Base-by-base conservation (phyloP, 495 filamentous ascomycete genomes). In the Aspergillus mulundensis region DNA sequence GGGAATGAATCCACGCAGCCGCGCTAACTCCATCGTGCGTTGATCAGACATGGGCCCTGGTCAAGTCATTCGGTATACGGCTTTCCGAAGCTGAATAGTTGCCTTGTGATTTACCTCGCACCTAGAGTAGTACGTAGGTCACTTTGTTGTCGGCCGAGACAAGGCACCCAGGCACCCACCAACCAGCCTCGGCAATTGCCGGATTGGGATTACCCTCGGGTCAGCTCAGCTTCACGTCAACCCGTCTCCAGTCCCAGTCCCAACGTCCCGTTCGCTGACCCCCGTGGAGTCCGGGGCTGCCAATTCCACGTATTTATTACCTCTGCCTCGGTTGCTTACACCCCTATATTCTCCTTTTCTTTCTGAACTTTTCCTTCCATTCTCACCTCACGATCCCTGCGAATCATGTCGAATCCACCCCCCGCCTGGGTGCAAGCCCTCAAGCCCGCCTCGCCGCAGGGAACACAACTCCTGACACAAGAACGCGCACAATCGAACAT, bases 371-470 rank as follows among this genome's bases (percentile, higher is more conserved):
- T 15, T 61, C 46, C 46, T 40, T 42, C 44, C 36, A 38, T 32
- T 43, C 25, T 44, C 46, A 14, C 38, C 34, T 16, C n/a, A 16
- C 38, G 3, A 16, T 40, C 62, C 44, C 32, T 72, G 69, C 67
- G 66, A 23, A 57, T 46, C 1, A 57, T 50, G 54, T 38, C 46
- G 24, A 50, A 43, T 56, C 75, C 74, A 51, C 76, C 72, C 50
- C 84, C 84, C 49, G 71, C 75, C 67, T 87, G 84, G 85, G 85
- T 87, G 58, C 79, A 82, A 63, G 76, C 78, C 46, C 71, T 88
- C 40, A 83, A 81, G 70, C 84, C 84, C 5, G 73, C 82, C 14
- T 73, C 71, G 41, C 83, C 84, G 24, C 83, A 86, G 54, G 84
- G 84, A 42, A 69, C 71, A 44, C 82, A 85, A 52, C 71, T 88